These are phyloP conservation scores for Haemoproteus tartakovskyi DNA, from an alignment of 169 alveolate species.

Conservation along the genomic window DNA sequence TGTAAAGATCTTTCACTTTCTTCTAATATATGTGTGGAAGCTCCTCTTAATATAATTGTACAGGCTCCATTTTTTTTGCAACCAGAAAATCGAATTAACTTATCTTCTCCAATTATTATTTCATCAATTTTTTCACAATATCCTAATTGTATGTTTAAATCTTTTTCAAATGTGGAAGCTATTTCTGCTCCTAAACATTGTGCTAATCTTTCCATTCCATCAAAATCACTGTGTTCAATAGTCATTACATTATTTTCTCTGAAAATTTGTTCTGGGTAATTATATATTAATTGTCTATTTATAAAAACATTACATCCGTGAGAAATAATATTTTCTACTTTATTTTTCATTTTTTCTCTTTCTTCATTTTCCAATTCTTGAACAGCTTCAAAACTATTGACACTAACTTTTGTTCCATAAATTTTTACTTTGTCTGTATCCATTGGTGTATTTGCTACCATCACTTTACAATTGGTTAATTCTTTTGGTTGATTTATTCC, in stretches of 20 bases:
- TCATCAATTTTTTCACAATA: slow-evolving; percentile 95
- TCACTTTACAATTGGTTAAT: slow-evolving; percentile 85
- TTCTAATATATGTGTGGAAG: slow-evolving; percentile 97
- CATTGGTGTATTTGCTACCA: slow-evolving; percentile 99
- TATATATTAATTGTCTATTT: slow-evolving; percentile 97
- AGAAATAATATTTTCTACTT: slow-evolving; percentile 94
- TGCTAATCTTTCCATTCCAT: slow-evolving; percentile 99
- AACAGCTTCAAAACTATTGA: slow-evolving; percentile 96
- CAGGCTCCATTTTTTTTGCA: slow-evolving; percentile 95
- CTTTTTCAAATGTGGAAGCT: slow-evolving; percentile 97
- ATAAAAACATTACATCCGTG: slow-evolving; percentile 98
- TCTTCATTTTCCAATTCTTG: slow-evolving; percentile 98
- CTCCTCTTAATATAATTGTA: slow-evolving; percentile 97
- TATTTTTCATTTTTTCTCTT: slow-evolving; percentile 94
- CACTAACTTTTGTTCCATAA: slow-evolving; percentile 98
- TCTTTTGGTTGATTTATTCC: slow-evolving; percentile 93
- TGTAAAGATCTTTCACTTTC: slow-evolving; percentile 99
- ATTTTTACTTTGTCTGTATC: slow-evolving; percentile 99
- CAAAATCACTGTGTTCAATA: slow-evolving; percentile 99
- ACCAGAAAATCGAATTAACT: slow-evolving; percentile 95
- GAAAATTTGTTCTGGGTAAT: slow-evolving; percentile 97
- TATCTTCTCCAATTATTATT: slow-evolving; percentile 98
- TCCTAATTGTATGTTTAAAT: slow-evolving; percentile 92
- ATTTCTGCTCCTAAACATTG: slow-evolving; percentile 98
- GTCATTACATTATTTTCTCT: slow-evolving; percentile 96